phyloP scores from a whole-genome alignment of 352 stramenopile genomes.

The Pythium aquatile region DNA sequence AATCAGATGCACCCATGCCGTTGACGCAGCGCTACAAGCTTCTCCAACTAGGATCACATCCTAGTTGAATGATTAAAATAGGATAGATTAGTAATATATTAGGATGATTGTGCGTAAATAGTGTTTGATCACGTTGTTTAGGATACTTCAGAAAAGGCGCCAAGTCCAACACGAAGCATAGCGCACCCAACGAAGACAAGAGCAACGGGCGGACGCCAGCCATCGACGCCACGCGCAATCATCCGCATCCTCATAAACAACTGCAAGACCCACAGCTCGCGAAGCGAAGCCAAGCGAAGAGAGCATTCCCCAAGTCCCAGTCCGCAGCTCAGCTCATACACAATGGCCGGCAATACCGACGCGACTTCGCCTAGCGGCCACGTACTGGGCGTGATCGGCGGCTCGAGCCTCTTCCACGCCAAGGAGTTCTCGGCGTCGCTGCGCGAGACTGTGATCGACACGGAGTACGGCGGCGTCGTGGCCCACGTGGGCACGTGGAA shows the following conservation, averaged over 20 bases:
- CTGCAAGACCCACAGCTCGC: not conserved
- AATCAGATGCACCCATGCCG: not conserved
- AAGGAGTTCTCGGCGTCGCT: conserved; percentile 59
- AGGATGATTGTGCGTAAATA: not conserved
- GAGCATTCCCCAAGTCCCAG: not conserved
- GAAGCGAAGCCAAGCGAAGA: conserved; percentile 3
- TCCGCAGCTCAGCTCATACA: not conserved
- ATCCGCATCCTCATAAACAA: not conserved
- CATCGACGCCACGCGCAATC: not conserved
- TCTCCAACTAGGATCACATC: conserved; percentile 1
- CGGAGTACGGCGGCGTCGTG: conserved; percentile 64
- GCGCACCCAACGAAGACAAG: not conserved
- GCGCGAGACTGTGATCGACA: conserved; percentile 56
- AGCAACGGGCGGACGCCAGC: not conserved
- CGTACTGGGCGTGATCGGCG: conserved; percentile 83
- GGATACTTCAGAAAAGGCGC: not conserved
- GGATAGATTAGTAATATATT: not conserved
- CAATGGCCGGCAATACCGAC: conserved; percentile 4
- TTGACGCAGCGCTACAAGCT: not conserved
- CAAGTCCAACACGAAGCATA: not conserved
- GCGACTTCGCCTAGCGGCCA: conserved; percentile 19
- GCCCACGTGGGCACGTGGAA: conserved; percentile 58
- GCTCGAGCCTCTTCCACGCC: conserved; percentile 84
- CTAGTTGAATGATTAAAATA: not conserved
- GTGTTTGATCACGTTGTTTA: not conserved